Evolutionary conservation across 139 green algal species (phyloP).

Genomic region (Microglena sp.): DNA sequence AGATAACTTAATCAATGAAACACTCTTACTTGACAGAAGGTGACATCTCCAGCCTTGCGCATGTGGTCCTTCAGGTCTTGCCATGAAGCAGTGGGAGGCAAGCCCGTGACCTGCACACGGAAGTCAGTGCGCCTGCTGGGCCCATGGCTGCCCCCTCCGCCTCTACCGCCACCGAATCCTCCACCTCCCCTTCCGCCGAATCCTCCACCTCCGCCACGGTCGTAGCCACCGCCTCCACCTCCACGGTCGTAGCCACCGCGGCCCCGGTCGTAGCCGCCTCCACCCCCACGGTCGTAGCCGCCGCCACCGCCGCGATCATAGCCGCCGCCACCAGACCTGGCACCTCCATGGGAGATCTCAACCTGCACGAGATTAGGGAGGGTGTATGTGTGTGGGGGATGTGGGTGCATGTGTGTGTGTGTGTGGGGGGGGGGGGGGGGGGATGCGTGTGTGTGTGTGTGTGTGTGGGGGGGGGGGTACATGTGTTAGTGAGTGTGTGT

Average conservation of each 20-base stretch:
- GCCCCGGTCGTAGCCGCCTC: constrained; percentile 1
- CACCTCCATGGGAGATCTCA: constrained; percentile 17
- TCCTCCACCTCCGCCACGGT: not conserved
- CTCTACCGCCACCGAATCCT: constrained; percentile 14
- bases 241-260: not conserved
- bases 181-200: not conserved
- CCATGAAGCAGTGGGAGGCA: constrained; percentile 79
- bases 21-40: constrained; percentile 46
- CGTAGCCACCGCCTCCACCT: constrained; percentile 7
- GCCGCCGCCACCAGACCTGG: constrained; percentile 4
- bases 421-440: too few species aligned
- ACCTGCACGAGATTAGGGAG: too few species aligned
- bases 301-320: constrained; percentile 5
- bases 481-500: too few species aligned
- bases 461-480: too few species aligned
- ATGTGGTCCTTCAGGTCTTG: constrained; percentile 94
- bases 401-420: too few species aligned
- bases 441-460: too few species aligned
- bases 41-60: constrained; percentile 50
- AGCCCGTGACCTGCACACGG: constrained; percentile 60
- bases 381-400: too few species aligned
- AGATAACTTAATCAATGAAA: too few species aligned
- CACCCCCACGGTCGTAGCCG: not conserved
- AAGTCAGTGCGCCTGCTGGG: constrained; percentile 42
- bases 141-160: constrained; percentile 18